Conservation (phyloP, 192 early-diverging fungal species). For the Backusella tuberculispora region DNA sequence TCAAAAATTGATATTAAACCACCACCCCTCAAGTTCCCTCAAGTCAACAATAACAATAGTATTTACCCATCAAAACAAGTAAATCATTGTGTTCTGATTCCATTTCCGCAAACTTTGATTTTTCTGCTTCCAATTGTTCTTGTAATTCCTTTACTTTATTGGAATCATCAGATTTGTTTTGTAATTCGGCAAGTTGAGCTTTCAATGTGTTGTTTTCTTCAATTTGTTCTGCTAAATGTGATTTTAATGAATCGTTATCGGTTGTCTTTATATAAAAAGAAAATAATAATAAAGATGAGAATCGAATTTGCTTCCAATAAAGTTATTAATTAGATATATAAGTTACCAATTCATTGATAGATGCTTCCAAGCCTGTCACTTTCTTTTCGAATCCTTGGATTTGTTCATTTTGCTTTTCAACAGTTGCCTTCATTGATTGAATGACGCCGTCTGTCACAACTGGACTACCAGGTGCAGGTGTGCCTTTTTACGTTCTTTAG, state of each 20-base stretch:
- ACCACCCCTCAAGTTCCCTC: slow-evolving; percentile 16
- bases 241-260: slow-evolving; percentile 12
- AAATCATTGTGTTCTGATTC: slow-evolving; percentile 54
- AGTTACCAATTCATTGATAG: background rate
- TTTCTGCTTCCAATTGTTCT: slow-evolving; percentile 23
- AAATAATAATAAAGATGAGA: background rate
- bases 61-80: slow-evolving; percentile 43
- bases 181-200: background rate
- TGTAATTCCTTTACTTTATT: slow-evolving; percentile 17
- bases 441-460: background rate
- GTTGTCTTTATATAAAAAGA: background rate
- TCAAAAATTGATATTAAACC: background rate
- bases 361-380: background rate
- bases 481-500: background rate
- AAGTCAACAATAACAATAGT: too few relatives aligned
- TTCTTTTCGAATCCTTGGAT: slow-evolving; percentile 21
- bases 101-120: slow-evolving; percentile 42
- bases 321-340: background rate
- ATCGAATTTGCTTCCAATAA: background rate
- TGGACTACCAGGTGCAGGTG: slow-evolving; percentile 3
- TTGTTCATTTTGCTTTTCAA: slow-evolving; percentile 23
- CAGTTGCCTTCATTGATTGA: slow-evolving; percentile 15
- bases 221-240: background rate
- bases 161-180: background rate
- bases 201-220: slow-evolving; percentile 9